These are phyloP conservation scores for Lodderomyces elongisporus DNA, from an alignment of 1,139 yeast species.

Conservation along the genomic window DNA sequence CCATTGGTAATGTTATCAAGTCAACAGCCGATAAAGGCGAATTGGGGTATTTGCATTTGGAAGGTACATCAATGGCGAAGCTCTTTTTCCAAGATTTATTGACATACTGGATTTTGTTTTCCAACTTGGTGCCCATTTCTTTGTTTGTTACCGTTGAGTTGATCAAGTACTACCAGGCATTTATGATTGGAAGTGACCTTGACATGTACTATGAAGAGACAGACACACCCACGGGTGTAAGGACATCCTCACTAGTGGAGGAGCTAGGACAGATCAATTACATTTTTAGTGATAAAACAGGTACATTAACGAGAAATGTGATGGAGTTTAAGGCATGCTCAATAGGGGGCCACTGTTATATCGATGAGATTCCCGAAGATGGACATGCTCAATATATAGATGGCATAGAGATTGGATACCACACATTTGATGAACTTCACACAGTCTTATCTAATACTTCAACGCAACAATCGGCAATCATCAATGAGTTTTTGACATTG, in stretches of 20 bases:
- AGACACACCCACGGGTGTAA: conserved; percentile 91
- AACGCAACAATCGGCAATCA: conserved; percentile 53
- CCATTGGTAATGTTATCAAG: conserved; percentile 82
- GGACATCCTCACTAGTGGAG: conserved; percentile 93
- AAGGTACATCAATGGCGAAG: conserved; percentile 62
- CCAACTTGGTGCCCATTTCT: conserved; percentile 93
- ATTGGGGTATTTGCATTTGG: conserved; percentile 62
- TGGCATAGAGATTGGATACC: conserved; percentile 78
- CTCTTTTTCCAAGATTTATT: conserved; percentile 81
- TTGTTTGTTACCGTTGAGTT: conserved; percentile 93
- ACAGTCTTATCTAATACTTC: conserved; percentile 40
- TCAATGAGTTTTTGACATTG: conserved; percentile 77
- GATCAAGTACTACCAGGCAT: conserved; percentile 93
- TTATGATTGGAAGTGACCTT: conserved; percentile 85
- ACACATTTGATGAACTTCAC: conserved; percentile 63
- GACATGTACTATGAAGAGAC: conserved; percentile 85
- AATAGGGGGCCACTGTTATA: conserved; percentile 88
- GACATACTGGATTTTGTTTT: conserved; percentile 93
- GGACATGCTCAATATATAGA: conserved; percentile 65
- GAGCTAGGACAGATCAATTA: conserved; percentile 95
- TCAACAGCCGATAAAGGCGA: conserved; percentile 49
- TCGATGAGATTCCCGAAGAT: conserved; percentile 88
- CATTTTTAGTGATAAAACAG: conserved; percentile 94
- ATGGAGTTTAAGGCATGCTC: conserved; percentile 97
- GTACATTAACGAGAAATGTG: conserved; percentile 88